Percentiles rank a stretch among this genome's conserved stretches.
Conservation (phyloP, 108 stramenopile species). For the Cyclotella choctawhatcheeana region DNA sequence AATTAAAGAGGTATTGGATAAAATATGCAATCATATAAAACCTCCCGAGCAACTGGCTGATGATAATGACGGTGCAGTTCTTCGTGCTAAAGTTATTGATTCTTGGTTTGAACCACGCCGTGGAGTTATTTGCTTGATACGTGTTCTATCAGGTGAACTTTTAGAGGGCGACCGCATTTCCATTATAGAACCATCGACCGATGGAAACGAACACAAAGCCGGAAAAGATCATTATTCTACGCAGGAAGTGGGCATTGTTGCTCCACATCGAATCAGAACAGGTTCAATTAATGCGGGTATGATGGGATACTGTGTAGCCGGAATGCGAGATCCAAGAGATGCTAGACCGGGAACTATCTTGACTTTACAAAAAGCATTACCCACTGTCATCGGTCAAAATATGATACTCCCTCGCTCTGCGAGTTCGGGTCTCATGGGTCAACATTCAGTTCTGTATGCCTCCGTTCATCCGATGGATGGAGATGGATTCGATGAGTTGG, state of each 20-base stretch:
- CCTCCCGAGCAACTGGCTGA: conserved; percentile 66
- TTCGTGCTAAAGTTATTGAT: conserved; percentile 95
- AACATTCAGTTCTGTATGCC: conserved; percentile 92
- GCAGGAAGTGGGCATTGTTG: conserved; percentile 89
- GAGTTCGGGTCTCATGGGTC: conserved; percentile 32
- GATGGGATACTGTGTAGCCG: conserved; percentile 95
- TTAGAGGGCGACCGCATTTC: conserved; percentile 62
- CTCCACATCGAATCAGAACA: conserved; percentile 77
- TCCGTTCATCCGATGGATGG: conserved; percentile 94
- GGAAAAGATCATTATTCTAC: conserved; percentile 44
- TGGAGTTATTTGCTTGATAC: conserved; percentile 79
- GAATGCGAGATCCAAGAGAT: conserved; percentile 89
- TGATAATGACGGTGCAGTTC: conserved; percentile 54
- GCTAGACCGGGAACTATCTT: conserved; percentile 93
- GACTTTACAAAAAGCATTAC: conserved; percentile 60
- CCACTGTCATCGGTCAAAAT: conserved; percentile 43
- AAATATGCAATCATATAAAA: conserved; percentile 74
- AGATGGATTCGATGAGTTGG: conserved; percentile 91
- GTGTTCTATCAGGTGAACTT: conserved; percentile 76
- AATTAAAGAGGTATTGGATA: conserved; percentile 71
- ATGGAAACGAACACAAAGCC: conserved; percentile 8
- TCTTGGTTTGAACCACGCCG: conserved; percentile 93
- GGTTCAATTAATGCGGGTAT: conserved; percentile 74
- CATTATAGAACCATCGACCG: conserved; percentile 41
- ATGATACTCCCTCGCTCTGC: conserved; percentile 56